A percentile compares a stretch with the other conserved stretches of the same genome.
These are phyloP conservation scores for Auxenochlorella pyrenoidosa DNA, from an alignment of 139 green algal species.

Conservation along the genomic window DNA sequence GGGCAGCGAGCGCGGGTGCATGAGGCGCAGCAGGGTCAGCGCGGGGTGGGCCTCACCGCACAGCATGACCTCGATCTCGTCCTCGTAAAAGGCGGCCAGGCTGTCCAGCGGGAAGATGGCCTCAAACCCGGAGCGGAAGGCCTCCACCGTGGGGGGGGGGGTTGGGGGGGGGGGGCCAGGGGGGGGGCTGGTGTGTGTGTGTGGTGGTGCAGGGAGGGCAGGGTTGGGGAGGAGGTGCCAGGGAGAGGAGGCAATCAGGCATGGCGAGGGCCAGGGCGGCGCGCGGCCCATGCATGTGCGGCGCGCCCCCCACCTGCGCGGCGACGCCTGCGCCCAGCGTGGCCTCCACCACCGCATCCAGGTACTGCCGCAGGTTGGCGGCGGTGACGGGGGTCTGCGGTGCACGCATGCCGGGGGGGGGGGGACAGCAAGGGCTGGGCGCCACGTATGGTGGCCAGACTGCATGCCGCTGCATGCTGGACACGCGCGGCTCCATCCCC, in stretches of 20 bases:
- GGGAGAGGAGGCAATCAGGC: too few relatives aligned
- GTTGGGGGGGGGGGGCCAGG: not conserved
- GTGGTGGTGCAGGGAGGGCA: too few relatives aligned
- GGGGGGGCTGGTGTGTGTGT: not conserved
- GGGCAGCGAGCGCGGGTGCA: not conserved
- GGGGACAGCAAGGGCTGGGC: not conserved
- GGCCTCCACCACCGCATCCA: constrained; percentile 89
- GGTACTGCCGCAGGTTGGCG: constrained; percentile 83
- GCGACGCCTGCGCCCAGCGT: constrained; percentile 81
- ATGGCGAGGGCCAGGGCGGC: too few relatives aligned
- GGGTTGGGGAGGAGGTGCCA: too few relatives aligned
- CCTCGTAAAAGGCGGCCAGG: constrained; percentile 86
- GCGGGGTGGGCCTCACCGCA: constrained; percentile 68
- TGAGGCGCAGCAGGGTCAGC: not conserved
- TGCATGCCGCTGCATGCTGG: too few relatives aligned
- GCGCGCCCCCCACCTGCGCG: constrained; percentile 55
- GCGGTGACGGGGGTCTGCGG: constrained; percentile 57
- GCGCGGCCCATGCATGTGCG: too few relatives aligned
- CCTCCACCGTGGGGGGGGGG: constrained; percentile 53
- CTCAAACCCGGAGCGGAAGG: constrained; percentile 86
- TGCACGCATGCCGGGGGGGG: not conserved
- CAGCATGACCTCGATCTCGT: constrained; percentile 95
- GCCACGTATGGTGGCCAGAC: not conserved
- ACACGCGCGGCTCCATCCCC: too few relatives aligned
- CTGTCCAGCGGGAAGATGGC: constrained; percentile 79